Base-by-base conservation (phyloP, 1,284 basidiomycete species). In the Ceraceosorus bombacis region DNA sequence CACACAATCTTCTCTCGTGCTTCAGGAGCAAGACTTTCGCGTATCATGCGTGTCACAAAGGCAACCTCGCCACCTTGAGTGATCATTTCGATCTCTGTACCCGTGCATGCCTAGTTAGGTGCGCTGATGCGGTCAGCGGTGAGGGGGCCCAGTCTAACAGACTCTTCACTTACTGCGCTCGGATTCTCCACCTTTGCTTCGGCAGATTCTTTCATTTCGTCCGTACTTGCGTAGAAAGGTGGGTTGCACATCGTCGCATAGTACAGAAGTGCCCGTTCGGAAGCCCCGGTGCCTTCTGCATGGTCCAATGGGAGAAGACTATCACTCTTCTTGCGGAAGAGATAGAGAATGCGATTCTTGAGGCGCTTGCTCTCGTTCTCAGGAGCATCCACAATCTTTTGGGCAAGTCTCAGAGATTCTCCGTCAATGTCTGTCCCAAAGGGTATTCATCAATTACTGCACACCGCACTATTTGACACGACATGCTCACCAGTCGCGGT, bases 241-340 rank as follows among this genome's bases (percentile, higher is more conserved):
- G 94, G 94, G 74, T 97, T 97, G 79, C 92, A 96, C 85, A 97
- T 90, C 0, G 85, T 85, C 67, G 93, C 64, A 15, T 68, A 41
- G 49, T 52, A 68, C 8, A 57, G 38, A 13, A 41, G 49, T 15
- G 9, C 17, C 27, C 41, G 27, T n/a, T 37, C 9, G 15, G 10
- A 1, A 46, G 43, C 43, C 15, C 15, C 43, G 43, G 43, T 46
- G 2, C 9, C 10, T 46, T 46, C 43, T 10, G 10, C 15, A 10
- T 46, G 43, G 43, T 10, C 43, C 43, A 46, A 46, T 4, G 43
- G 43, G 43, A 10, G 15, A 15, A 10, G 15, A 46, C 10, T 10
- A 15, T 15, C 15, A 15, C 43, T 46, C 43, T 2, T 10, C 0
- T 78, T 72, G 0, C 81, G 79, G 54, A 79, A 78, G 2, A 82